Evolutionary conservation across 306 rosid genomes (phyloP).

Genomic region (Senna tora): DNA sequence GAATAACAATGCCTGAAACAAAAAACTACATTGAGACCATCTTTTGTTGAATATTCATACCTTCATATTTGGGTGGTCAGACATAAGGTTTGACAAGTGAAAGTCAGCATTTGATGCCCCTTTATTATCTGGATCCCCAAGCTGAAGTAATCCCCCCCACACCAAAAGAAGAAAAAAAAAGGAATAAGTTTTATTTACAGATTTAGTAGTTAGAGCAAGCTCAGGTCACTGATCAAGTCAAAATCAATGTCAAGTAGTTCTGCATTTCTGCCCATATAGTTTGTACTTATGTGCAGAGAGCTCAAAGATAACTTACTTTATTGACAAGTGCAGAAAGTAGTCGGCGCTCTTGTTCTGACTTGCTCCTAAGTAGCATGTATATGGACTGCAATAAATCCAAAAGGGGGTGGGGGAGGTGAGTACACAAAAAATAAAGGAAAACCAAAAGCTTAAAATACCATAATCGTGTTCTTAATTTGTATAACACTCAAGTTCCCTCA

Average conservation of each 20-base stretch:
- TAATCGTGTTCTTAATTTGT: background rate
- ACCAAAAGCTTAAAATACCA: background rate
- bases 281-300: background rate
- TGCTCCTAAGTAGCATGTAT: slow-evolving; percentile 76
- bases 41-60: slow-evolving; percentile 40
- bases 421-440: background rate
- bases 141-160: slow-evolving; percentile 53
- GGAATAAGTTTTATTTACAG: slow-evolving; percentile 11
- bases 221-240: slow-evolving; percentile 1
- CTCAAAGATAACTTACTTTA: slow-evolving; percentile 65
- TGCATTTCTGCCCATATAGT: slow-evolving; percentile 4
- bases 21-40: slow-evolving; percentile 3
- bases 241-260: background rate
- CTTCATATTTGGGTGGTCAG: slow-evolving; percentile 98
- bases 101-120: slow-evolving; percentile 94
- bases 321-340: slow-evolving; percentile 89
- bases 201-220: slow-evolving; percentile 27
- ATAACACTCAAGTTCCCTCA: background rate
- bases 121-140: slow-evolving; percentile 94
- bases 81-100: slow-evolving; percentile 84
- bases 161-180: slow-evolving; percentile 1
- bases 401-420: background rate
- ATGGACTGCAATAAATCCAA: slow-evolving; percentile 60
- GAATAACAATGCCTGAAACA: slow-evolving; percentile 2
- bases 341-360: slow-evolving; percentile 93